phyloP scores from a whole-genome alignment of 108 stramenopile species.

The Discostella pseudostelligera region DNA sequence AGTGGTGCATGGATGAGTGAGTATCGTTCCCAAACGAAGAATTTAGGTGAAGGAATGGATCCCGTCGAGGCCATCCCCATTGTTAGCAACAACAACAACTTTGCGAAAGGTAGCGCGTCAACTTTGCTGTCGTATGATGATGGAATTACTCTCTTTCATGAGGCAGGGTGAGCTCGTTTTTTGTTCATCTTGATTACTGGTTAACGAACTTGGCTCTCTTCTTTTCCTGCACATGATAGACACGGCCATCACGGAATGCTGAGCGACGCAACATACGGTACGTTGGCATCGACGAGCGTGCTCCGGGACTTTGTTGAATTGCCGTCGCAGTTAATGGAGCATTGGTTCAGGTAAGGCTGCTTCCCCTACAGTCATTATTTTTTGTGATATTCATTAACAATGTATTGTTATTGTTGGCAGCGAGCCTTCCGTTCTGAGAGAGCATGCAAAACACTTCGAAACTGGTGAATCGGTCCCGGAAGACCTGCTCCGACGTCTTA shows the following conservation, averaged over 20 bases:
- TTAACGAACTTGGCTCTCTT: too few relatives aligned
- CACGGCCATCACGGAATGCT: conserved; percentile 82
- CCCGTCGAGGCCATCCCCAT: conserved; percentile 60
- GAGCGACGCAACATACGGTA: conserved; percentile 61
- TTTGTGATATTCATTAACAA: neutral
- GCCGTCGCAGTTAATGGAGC: conserved; percentile 80
- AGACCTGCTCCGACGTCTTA: conserved; percentile 64
- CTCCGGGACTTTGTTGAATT: conserved; percentile 76
- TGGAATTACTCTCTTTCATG: conserved; percentile 59
- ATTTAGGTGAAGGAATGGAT: conserved; percentile 52
- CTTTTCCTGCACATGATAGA: conserved; percentile 15
- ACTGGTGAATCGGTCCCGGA: conserved; percentile 69
- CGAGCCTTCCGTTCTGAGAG: conserved; percentile 59
- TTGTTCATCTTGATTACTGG: too few relatives aligned
- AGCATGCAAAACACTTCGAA: conserved; percentile 64
- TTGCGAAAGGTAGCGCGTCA: conserved; percentile 59
- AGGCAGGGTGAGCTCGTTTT: conserved; percentile 4
- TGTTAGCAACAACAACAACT: conserved; percentile 81
- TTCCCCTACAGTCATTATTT: neutral
- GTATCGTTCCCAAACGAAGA: conserved; percentile 73
- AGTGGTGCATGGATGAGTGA: conserved; percentile 84
- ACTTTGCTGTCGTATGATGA: conserved; percentile 71
- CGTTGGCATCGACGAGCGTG: conserved; percentile 71
- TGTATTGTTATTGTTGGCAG: conserved; percentile 1
- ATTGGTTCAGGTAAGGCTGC: conserved; percentile 53